phyloP scores from a whole-genome alignment of 208 protist species.

The Vickermania spadyakhi region DNA sequence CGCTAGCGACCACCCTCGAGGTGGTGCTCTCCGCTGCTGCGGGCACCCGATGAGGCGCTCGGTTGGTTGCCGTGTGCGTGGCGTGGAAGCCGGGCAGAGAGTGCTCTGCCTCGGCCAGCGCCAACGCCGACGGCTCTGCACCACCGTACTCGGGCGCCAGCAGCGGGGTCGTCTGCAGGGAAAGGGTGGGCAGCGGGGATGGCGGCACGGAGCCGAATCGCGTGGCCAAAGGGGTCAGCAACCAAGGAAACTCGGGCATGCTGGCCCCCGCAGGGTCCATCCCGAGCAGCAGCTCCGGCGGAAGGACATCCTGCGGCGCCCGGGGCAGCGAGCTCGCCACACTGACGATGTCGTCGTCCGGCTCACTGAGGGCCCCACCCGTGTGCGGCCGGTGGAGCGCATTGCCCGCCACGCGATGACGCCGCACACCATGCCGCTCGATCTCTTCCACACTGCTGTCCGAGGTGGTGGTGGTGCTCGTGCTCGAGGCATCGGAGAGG shows the following conservation, averaged over 20 bases:
- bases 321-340: conserved; percentile 22
- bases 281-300: conserved; percentile 2
- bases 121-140: background rate
- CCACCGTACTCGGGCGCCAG: background rate
- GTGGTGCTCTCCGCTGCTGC: background rate
- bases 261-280: background rate
- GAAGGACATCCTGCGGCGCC: conserved; percentile 20
- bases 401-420: background rate
- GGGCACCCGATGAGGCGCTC: background rate
- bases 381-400: background rate
- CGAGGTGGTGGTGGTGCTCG: background rate
- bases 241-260: too few relatives aligned
- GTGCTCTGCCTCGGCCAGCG: background rate
- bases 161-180: background rate
- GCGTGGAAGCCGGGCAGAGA: background rate
- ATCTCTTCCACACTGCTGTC: background rate
- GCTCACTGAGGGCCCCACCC: background rate
- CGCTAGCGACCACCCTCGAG: background rate
- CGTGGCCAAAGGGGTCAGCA: too few relatives aligned
- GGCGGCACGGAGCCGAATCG: background rate
- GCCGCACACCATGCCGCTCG: background rate
- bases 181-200: background rate
- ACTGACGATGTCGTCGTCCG: conserved; percentile 6
- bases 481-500: background rate
- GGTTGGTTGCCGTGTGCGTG: background rate